A percentile compares a stretch with the other conserved stretches of the same genome.
Evolutionary conservation across 768 basidiomycete species (phyloP).

Genomic region (Clathrus columnatus): DNA sequence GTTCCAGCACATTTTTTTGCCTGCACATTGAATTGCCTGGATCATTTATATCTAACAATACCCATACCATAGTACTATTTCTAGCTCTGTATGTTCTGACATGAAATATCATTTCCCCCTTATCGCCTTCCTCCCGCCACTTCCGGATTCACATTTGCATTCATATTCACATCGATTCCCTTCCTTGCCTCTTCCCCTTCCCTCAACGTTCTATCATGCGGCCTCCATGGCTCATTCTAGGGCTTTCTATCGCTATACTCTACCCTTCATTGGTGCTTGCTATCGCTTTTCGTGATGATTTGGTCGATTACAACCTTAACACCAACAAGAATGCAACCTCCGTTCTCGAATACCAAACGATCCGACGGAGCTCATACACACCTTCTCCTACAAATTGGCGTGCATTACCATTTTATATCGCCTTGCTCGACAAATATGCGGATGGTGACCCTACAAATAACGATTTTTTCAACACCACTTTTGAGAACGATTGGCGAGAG

Average conservation of each 20-base stretch:
- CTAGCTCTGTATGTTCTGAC: background rate
- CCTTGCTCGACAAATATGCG: constrained; percentile 89
- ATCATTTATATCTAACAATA: too few species aligned
- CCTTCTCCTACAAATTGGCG: constrained; percentile 85
- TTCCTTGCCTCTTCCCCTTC: background rate
- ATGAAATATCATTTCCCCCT: background rate
- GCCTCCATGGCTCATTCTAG: background rate
- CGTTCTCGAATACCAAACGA: constrained; percentile 55
- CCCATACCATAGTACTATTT: background rate
- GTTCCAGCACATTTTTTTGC: background rate
- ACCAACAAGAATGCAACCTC: constrained; percentile 60
- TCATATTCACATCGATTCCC: background rate
- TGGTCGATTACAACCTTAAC: constrained; percentile 73
- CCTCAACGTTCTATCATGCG: background rate
- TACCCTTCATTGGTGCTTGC: constrained; percentile 32
- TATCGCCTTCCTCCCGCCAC: background rate
- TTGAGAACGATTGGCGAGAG: constrained; percentile 80
- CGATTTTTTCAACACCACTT: constrained; percentile 74
- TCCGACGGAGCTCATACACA: constrained; percentile 61
- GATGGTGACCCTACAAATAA: constrained; percentile 91
- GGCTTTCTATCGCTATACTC: constrained; percentile 29
- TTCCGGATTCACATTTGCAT: background rate
- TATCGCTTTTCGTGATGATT: constrained; percentile 59
- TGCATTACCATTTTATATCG: constrained; percentile 64
- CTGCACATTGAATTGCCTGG: too few species aligned